These are phyloP conservation scores for Byssoonygena ceratinophila DNA, from an alignment of 2,329 filamentous ascomycete species.

Conservation along the genomic window DNA sequence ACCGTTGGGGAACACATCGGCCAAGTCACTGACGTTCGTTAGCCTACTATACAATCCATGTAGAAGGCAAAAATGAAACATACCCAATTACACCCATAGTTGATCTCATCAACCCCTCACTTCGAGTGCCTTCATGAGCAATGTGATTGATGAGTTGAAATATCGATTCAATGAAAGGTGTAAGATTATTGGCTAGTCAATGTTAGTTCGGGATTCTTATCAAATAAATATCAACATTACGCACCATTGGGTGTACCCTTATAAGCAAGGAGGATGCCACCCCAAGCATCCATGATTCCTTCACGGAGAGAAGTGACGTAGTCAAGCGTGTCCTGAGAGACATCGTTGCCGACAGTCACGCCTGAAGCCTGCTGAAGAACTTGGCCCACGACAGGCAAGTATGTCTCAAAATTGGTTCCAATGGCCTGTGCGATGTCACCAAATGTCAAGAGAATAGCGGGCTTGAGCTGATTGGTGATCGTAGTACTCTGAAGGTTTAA, in stretches of 20 bases:
- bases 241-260: slow-evolving; percentile 49
- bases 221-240: slow-evolving; percentile 8
- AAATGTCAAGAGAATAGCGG: slow-evolving; percentile 93
- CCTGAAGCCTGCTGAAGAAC: slow-evolving; percentile 86
- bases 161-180: slow-evolving; percentile 71
- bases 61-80: slow-evolving; percentile 37
- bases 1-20: slow-evolving; percentile 84
- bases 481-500: slow-evolving; percentile 53
- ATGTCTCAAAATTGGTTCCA: slow-evolving; percentile 80
- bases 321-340: slow-evolving; percentile 89
- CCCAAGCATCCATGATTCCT: slow-evolving; percentile 98
- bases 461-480: slow-evolving; percentile 95
- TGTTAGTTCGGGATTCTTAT: background rate
- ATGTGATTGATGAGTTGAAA: slow-evolving; percentile 78
- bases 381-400: slow-evolving; percentile 81
- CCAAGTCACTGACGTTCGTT: slow-evolving; percentile 59
- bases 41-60: background rate
- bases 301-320: slow-evolving; percentile 92
- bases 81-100: slow-evolving; percentile 96
- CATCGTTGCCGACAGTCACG: slow-evolving; percentile 67
- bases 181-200: slow-evolving; percentile 53
- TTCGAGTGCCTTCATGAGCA: slow-evolving; percentile 72
- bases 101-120: slow-evolving; percentile 83
- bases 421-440: slow-evolving; percentile 96
- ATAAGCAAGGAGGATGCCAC: slow-evolving; percentile 90